phyloP scores from a whole-genome alignment of 768 basidiomycete species.

The Kwoniella sp. region DNA sequence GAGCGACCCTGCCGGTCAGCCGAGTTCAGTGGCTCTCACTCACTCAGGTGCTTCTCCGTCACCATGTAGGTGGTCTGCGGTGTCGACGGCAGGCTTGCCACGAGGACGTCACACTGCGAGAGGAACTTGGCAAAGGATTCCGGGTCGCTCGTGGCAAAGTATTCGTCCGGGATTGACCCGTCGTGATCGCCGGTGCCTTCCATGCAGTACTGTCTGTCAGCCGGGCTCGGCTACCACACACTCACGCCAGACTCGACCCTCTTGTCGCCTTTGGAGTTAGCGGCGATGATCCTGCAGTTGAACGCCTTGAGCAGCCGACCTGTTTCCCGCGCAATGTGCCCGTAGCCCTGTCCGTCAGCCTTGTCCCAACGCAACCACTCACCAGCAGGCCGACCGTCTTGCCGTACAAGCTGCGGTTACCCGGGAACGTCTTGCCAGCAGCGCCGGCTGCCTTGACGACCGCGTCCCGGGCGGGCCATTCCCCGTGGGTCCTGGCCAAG shows the following conservation, averaged over 20 bases:
- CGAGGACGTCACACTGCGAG: conserved; percentile 29
- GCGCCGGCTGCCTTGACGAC: conserved; percentile 7
- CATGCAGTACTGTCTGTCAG: conserved; percentile 31
- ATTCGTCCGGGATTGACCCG: conserved; percentile 30
- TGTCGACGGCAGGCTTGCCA: conserved; percentile 44
- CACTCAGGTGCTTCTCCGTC: conserved; percentile 29
- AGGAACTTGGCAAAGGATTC: conserved; percentile 34
- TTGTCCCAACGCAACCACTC: neutral
- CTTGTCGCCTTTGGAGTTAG: conserved; percentile 38
- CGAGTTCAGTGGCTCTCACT: conserved; percentile 7
- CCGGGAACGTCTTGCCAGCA: conserved; percentile 5
- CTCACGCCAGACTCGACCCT: conserved; percentile 39
- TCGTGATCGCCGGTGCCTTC: conserved; percentile 43
- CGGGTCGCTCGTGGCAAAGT: conserved; percentile 32
- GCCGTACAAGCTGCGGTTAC: conserved; percentile 24
- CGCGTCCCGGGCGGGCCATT: conserved; percentile 17
- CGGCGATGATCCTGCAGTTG: conserved; percentile 40
- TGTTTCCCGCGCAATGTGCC: conserved; percentile 41
- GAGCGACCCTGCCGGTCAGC: conserved; percentile 16
- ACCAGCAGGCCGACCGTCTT: conserved; percentile 46
- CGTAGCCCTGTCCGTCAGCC: conserved; percentile 32
- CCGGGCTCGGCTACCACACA: neutral
- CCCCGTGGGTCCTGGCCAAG: conserved; percentile 6
- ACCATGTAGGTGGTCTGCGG: conserved; percentile 32
- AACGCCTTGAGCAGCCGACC: conserved; percentile 38